Conservation (phyloP, 345 rosid species). For the Citrus inodora region DNA sequence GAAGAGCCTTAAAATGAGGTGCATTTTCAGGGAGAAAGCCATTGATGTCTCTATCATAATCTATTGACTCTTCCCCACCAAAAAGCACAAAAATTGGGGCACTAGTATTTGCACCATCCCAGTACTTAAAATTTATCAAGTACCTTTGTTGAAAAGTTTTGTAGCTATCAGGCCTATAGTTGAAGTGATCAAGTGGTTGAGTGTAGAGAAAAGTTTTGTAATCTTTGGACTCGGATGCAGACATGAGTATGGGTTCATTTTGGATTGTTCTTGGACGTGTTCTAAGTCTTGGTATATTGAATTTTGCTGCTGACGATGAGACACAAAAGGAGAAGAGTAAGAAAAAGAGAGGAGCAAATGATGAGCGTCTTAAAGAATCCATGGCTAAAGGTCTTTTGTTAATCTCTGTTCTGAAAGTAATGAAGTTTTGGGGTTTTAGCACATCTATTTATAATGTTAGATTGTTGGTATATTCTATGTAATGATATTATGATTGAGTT, state of each 20-base stretch:
- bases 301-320: background rate
- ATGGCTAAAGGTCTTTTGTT: background rate
- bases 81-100: constrained; percentile 36
- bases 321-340: background rate
- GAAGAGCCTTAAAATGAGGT: constrained; percentile 22
- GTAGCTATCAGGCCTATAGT: constrained; percentile 35
- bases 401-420: too few relatives aligned
- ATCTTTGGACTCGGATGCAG: constrained; percentile 10
- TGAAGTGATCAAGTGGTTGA: constrained; percentile 51
- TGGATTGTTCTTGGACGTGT: background rate
- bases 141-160: constrained; percentile 32
- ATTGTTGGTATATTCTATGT: background rate
- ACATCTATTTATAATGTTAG: background rate
- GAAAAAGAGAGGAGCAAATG: constrained; percentile 2
- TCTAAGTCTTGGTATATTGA: constrained; percentile 14
- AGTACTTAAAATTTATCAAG: constrained; percentile 28
- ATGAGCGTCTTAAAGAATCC: background rate
- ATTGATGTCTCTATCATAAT: background rate
- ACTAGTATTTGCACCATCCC: constrained; percentile 31
- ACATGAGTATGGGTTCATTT: background rate
- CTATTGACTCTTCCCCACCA: constrained; percentile 32
- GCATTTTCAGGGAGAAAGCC: constrained; percentile 38
- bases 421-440: too few relatives aligned
- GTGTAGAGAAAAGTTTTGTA: constrained; percentile 22
- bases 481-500: background rate